Conservation (phyloP, 148 eudicot genomes). For the Fagopyrum homotropicum region DNA sequence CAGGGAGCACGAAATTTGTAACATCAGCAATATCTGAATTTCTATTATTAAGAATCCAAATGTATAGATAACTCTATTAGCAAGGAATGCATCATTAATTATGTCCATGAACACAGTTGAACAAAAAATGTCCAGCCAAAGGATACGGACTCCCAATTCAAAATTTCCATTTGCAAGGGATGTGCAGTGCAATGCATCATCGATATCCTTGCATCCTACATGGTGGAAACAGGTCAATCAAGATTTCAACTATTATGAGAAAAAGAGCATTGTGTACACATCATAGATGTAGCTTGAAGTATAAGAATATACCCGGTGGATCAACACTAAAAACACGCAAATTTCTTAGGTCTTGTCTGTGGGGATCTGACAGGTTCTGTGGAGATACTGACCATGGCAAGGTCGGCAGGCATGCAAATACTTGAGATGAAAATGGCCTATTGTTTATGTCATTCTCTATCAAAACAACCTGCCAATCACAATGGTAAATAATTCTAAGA, state of each 20-base stretch:
- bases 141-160: slow-evolving; percentile 99
- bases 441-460: slow-evolving; percentile 93
- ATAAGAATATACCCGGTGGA: slow-evolving; percentile 67
- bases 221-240: neutral
- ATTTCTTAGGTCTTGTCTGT: slow-evolving; percentile 86
- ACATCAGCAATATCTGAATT: slow-evolving; percentile 93
- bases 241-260: neutral
- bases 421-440: slow-evolving; percentile 87
- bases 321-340: slow-evolving; percentile 89
- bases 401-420: slow-evolving; percentile 91
- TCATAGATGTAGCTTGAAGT: neutral
- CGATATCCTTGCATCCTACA: slow-evolving; percentile 96
- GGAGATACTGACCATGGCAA: slow-evolving; percentile 90
- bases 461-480: slow-evolving; percentile 69
- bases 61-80: neutral
- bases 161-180: slow-evolving; percentile 82
- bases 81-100: neutral
- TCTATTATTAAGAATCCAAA: slow-evolving; percentile 39
- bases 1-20: slow-evolving; percentile 94
- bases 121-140: slow-evolving; percentile 12
- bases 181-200: slow-evolving; percentile 93
- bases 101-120: neutral
- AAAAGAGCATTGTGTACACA: neutral
- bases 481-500: slow-evolving; percentile 1
- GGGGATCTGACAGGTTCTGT: slow-evolving; percentile 69